Conservation (phyloP, 1,284 basidiomycete genomes). For the Puccinia triticina region DNA sequence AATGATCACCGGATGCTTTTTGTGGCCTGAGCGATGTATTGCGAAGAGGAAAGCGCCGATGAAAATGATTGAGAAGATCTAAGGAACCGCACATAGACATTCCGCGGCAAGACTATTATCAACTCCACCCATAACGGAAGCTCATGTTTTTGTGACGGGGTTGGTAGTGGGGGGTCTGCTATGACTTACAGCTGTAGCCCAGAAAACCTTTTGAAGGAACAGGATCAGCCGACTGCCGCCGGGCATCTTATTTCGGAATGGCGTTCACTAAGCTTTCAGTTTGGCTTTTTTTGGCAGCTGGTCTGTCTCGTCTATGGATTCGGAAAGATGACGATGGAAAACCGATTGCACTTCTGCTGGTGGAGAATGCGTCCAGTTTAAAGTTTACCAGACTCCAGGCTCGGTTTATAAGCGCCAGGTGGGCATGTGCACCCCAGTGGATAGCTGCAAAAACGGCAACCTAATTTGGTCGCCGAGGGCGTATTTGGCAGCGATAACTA, state of each 20-base stretch:
- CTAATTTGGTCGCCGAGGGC: no score
- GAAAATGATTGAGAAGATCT: conserved; percentile 42
- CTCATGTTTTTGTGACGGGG: neutral
- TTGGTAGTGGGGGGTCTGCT: neutral
- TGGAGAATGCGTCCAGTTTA: no score
- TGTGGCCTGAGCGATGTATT: conserved; percentile 17
- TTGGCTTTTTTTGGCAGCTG: no score
- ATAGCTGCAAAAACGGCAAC: no score
- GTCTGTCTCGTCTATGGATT: no score
- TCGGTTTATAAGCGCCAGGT: no score
- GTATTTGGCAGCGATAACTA: no score
- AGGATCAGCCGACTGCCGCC: neutral
- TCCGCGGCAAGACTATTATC: neutral
- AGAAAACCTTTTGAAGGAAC: conserved; percentile 29
- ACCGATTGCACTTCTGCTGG: no score
- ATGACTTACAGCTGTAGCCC: conserved; percentile 21
- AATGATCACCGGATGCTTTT: conserved; percentile 39
- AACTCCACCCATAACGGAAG: neutral
- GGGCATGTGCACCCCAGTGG: no score
- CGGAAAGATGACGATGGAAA: no score
- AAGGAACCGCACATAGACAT: neutral
- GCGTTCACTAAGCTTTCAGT: no score
- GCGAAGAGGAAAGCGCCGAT: conserved; percentile 45
- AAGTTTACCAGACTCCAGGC: no score
- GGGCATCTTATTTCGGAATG: conserved; percentile 15